phyloP scores from a whole-genome alignment of 2,329 filamentous ascomycete species.

The Sporothrix phasma region DNA sequence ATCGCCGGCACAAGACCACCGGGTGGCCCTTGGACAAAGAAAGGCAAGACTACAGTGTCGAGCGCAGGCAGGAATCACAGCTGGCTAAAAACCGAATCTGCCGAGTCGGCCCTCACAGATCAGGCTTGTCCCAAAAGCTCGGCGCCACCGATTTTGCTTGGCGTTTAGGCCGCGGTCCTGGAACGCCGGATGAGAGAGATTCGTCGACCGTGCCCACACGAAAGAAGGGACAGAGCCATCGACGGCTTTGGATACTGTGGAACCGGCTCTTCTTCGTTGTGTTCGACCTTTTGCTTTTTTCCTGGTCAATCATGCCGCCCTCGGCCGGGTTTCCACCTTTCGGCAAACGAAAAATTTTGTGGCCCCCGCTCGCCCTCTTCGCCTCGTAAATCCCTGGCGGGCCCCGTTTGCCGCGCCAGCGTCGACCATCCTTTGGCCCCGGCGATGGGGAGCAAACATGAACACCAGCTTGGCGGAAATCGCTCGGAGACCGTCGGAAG shows the following conservation, averaged over 20 bases:
- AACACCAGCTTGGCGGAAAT: neutral
- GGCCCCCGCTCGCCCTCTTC: neutral
- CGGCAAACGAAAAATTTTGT: neutral
- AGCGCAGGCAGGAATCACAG: neutral
- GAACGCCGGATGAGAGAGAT: neutral
- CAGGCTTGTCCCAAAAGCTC: neutral
- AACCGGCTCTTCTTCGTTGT: neutral
- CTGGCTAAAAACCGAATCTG: slow-evolving; percentile 3
- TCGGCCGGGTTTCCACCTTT: neutral
- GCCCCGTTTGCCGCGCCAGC: neutral
- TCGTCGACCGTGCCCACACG: neutral
- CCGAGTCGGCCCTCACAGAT: slow-evolving; percentile 7
- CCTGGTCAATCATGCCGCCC: neutral
- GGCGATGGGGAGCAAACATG: neutral
- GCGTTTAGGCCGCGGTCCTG: neutral
- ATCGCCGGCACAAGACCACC: neutral
- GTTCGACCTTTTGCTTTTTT: neutral
- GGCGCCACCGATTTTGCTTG: neutral
- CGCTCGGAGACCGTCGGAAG: slow-evolving; percentile 5
- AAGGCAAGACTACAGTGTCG: neutral
- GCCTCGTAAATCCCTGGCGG: neutral
- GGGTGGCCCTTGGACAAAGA: neutral
- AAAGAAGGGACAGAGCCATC: neutral
- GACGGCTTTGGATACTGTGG: neutral
- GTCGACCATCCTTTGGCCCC: neutral